phyloP scores from a whole-genome alignment of 495 filamentous ascomycete species.

The Aspergillus kassunensis region DNA sequence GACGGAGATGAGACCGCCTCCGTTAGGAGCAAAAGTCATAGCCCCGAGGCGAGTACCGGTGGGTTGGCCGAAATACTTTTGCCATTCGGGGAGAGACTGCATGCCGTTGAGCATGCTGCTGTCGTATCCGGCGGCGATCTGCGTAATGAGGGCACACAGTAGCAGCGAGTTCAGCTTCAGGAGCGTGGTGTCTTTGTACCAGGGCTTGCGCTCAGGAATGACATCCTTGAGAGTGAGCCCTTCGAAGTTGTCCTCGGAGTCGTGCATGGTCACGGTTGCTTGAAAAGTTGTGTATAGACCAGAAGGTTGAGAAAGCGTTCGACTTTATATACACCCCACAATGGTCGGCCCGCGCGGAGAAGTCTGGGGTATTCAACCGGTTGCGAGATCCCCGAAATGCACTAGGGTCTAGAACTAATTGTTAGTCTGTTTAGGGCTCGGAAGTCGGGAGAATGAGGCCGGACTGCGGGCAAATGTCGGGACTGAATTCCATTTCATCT shows the following conservation, averaged over 20 bases:
- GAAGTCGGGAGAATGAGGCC: no score
- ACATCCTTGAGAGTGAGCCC: constrained; percentile 8
- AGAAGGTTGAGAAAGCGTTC: neutral
- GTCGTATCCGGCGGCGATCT: constrained; percentile 11
- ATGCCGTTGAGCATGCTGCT: constrained; percentile 13
- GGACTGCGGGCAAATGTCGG: no score
- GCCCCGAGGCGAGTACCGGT: constrained; percentile 7
- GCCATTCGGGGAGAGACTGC: constrained; percentile 9
- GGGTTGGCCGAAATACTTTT: constrained; percentile 1
- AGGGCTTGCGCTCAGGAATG: constrained; percentile 2
- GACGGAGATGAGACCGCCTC: constrained; percentile 4
- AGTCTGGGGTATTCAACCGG: neutral
- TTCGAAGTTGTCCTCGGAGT: constrained; percentile 1
- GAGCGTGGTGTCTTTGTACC: neutral
- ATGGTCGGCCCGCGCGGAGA: neutral
- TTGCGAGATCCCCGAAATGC: no score
- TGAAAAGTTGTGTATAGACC: neutral
- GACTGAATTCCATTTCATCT: no score
- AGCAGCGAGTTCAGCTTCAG: constrained; percentile 6
- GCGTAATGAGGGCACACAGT: constrained; percentile 3
- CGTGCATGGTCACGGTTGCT: neutral
- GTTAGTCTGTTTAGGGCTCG: no score
- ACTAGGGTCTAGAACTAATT: no score
- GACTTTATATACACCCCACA: neutral
- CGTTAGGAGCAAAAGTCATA: constrained; percentile 7